Base-by-base conservation (phyloP, 257 asterid genomes). In the Gynochthodes officinalis region DNA sequence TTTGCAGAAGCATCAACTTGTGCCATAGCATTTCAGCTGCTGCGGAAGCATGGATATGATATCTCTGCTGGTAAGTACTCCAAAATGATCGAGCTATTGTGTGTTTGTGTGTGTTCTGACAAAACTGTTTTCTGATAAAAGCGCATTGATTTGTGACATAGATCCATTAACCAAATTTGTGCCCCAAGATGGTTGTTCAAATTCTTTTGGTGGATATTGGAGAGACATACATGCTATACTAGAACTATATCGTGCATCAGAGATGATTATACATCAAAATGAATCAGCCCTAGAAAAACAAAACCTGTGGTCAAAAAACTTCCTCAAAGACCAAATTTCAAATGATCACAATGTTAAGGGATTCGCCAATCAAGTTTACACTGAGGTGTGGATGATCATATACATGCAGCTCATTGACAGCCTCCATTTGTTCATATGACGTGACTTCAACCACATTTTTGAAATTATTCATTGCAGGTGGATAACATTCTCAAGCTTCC, bases 1-100 rank as follows among this genome's bases (percentile, higher is more conserved):
- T 89, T 89, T 80, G 71, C 79, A 85, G 92, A 88, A 59, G 86
- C 84, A 73, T 78, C 95, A 16, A 86, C 96, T 70, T 91, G 96
- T 87, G 89, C 95, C 33, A 68, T 89, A 73, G 96, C 99, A 70
- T 94, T 94, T 79, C 86, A 84, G 46, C 46, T 82, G 69, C 64
- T 94, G 84, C 84, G 98, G 76, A 78, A 65, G 85, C 82, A 87
- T 78, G 97, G 97, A 69, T 94, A 88, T 76, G 75, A 76, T 55
- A 82, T 91, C 70, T 78, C 90, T 72, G 84, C 97, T 82, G 97
- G 98, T 91, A 76, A 62, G 37, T 72, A 49, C 48, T 49, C 70
- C 80, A 40, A 35, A 32, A 74, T 59, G 35, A 69, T 75, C 33
- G 48, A 57, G 46, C 46, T 49, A 16, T 35, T 30, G 3, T 21